A percentile compares a stretch with the other conserved stretches of the same genome.
Evolutionary conservation across 2,329 filamentous ascomycete genomes (phyloP).

Genomic region (Aspergillus sp.): DNA sequence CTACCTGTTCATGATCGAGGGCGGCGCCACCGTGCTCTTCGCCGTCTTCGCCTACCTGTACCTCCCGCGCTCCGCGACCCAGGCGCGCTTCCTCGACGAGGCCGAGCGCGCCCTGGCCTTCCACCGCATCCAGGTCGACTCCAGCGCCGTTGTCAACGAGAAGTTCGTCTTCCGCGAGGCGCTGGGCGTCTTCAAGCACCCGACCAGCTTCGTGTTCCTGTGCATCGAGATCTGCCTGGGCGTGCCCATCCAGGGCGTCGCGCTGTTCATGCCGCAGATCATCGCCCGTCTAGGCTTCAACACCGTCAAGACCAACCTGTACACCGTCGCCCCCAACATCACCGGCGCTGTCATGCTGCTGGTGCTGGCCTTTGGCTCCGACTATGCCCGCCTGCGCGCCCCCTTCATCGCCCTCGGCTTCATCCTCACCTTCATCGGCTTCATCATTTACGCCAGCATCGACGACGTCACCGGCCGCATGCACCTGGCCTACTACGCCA

Average conservation of each 20-base stretch:
- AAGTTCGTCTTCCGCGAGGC: constrained; percentile 45
- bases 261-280: constrained; percentile 51
- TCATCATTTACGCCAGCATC: constrained; percentile 68
- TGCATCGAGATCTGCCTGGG: constrained; percentile 51
- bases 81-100: constrained; percentile 55
- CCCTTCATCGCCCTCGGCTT: constrained; percentile 69
- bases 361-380: constrained; percentile 61
- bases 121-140: constrained; percentile 66
- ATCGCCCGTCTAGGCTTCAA: constrained; percentile 43
- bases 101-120: constrained; percentile 61
- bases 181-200: constrained; percentile 45
- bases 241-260: constrained; percentile 49
- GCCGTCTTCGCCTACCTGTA: constrained; percentile 59
- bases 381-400: constrained; percentile 56
- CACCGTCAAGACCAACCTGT: constrained; percentile 63
- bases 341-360: constrained; percentile 64
- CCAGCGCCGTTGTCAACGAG: constrained; percentile 54
- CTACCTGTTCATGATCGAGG: constrained; percentile 50
- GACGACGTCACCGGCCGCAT: constrained; percentile 51
- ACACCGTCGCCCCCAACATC: constrained; percentile 72
- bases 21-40: constrained; percentile 50
- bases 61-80: constrained; percentile 54
- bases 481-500: constrained; percentile 63
- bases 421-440: constrained; percentile 63
- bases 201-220: constrained; percentile 46